Evolutionary conservation across 1,284 basidiomycete genomes (phyloP).

Genomic region (Ustilago bromivora): DNA sequence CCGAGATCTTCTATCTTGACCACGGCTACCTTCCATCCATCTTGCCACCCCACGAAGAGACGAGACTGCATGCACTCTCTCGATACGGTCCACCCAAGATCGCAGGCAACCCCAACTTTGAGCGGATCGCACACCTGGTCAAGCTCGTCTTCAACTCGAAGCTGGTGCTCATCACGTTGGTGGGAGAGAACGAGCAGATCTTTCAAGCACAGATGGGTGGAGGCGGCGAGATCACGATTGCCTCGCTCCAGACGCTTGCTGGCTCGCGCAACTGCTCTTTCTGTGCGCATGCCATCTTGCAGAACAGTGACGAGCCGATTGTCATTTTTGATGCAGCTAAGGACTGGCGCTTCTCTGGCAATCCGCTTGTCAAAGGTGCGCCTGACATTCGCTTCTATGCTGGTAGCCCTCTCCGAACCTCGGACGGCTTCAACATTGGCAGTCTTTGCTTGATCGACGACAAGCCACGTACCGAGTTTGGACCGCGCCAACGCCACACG

Average conservation of each 20-base stretch:
- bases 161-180: conserved; percentile 82
- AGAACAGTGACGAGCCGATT: conserved; percentile 87
- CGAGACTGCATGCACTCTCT: conserved; percentile 56
- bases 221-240: conserved; percentile 33
- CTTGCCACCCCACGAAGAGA: conserved; percentile 58
- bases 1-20: conserved; percentile 60
- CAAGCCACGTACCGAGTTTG: conserved; percentile 84
- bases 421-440: conserved; percentile 90
- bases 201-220: conserved; percentile 84
- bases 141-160: conserved; percentile 93
- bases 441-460: conserved; percentile 88
- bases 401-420: conserved; percentile 86
- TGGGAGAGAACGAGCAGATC: conserved; percentile 86
- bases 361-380: conserved; percentile 80
- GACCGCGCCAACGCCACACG: conserved; percentile 87
- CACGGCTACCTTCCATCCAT: conserved; percentile 62
- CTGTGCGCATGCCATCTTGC: conserved; percentile 84
- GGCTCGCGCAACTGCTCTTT: conserved; percentile 79
- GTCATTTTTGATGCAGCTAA: conserved; percentile 81
- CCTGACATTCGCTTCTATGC: conserved; percentile 89
- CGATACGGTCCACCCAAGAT: conserved; percentile 63
- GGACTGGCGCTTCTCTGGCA: conserved; percentile 88
- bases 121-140: conserved; percentile 86
- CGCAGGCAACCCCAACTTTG: conserved; percentile 86
- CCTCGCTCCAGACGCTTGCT: conserved; percentile 46